Evolutionary conservation across 768 basidiomycete genomes (phyloP).

Genomic region (Tricholoma sp.): DNA sequence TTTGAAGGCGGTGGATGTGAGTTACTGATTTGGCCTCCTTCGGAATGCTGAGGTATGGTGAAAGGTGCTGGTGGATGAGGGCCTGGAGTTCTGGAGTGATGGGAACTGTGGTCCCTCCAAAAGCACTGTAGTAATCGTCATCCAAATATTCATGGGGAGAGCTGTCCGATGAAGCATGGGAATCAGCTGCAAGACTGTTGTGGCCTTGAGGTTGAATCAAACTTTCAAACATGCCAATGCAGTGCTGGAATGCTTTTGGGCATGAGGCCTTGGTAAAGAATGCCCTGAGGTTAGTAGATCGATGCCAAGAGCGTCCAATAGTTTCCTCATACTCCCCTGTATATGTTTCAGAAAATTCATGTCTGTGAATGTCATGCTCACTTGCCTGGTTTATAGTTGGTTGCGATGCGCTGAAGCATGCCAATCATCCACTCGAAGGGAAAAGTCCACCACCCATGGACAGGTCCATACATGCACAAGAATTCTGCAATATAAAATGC

Average conservation of each 20-base stretch:
- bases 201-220: constrained; percentile 3
- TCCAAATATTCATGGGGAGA: too few species aligned
- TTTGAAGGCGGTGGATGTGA: not conserved
- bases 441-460: constrained; percentile 32
- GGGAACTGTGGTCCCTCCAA: too few species aligned
- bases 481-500: too few species aligned
- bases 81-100: too few species aligned
- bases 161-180: too few species aligned
- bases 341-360: not conserved
- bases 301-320: too few species aligned
- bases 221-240: constrained; percentile 3
- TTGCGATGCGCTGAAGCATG: constrained; percentile 26
- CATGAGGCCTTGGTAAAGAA: constrained; percentile 10
- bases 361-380: constrained; percentile 1
- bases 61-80: not conserved
- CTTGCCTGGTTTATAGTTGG: constrained; percentile 22
- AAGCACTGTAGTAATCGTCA: too few species aligned
- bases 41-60: not conserved
- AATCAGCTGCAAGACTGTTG: too few species aligned
- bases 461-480: too few species aligned
- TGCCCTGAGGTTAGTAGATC: too few species aligned
- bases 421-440: constrained; percentile 34
- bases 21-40: not conserved
- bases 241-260: constrained; percentile 3
- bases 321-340: constrained; percentile 12